Evolutionary conservation across 2,329 filamentous ascomycete species (phyloP).

Genomic region (Colletotrichum sp.): DNA sequence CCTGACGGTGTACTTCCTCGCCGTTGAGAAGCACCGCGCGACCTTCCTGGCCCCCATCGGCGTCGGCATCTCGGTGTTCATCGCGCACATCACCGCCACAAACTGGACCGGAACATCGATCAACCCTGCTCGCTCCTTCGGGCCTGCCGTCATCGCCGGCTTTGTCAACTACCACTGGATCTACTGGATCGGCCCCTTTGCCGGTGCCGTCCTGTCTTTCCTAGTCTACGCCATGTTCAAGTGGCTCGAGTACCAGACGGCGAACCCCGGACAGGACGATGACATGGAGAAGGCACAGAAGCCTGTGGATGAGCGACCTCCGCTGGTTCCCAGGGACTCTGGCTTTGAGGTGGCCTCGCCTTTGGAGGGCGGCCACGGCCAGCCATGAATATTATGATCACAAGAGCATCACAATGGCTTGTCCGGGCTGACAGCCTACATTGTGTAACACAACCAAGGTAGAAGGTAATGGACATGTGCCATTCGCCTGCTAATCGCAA

Average conservation of each 20-base stretch:
- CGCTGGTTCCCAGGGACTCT: not conserved
- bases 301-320: not conserved
- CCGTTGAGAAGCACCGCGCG: conserved; percentile 74
- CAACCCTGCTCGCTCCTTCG: conserved; percentile 57
- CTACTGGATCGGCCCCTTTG: conserved; percentile 39
- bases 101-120: conserved; percentile 53
- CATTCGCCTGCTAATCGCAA: not conserved
- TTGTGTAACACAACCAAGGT: not conserved
- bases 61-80: conserved; percentile 74
- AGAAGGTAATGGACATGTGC: not conserved
- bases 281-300: not conserved
- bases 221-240: not conserved
- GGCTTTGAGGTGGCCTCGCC: not conserved
- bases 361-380: not conserved
- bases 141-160: conserved; percentile 46
- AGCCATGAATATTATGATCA: not conserved
- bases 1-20: conserved; percentile 71
- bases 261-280: not conserved
- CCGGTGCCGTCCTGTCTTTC: not conserved
- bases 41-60: conserved; percentile 75
- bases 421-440: not conserved
- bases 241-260: not conserved
- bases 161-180: conserved; percentile 57
- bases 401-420: not conserved
- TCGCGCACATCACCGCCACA: conserved; percentile 50